These are phyloP conservation scores for Talaromyces sp. DNA, from an alignment of 2,329 filamentous ascomycete species.

Conservation along the genomic window DNA sequence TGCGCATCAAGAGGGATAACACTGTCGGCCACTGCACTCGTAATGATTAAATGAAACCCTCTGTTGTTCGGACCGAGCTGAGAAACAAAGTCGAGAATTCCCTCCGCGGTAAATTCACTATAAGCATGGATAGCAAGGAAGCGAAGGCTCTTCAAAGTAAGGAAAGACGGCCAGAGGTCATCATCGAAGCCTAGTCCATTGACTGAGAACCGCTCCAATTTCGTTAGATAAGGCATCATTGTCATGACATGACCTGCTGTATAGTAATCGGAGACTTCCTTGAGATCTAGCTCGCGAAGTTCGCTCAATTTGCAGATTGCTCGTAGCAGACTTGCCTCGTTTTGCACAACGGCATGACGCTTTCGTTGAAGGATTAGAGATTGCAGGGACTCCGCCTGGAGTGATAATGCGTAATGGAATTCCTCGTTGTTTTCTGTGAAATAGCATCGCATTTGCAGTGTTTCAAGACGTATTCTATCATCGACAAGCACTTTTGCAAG, in stretches of 20 bases:
- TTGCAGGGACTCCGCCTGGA: conserved; percentile 30
- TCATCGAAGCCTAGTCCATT: conserved; percentile 31
- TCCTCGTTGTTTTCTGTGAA: conserved; percentile 22
- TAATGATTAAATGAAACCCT: conserved; percentile 30
- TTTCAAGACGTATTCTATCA: conserved; percentile 26
- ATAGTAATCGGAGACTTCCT: conserved; percentile 35
- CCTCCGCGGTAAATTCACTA: conserved; percentile 32
- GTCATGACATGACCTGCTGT: conserved; percentile 28
- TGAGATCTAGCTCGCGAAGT: conserved; percentile 32
- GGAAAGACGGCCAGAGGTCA: conserved; percentile 26
- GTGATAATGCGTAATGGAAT: conserved; percentile 18
- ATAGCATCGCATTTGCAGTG: conserved; percentile 31
- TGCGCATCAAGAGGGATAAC: conserved; percentile 26
- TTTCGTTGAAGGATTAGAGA: conserved; percentile 31
- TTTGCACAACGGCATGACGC: conserved; percentile 25
- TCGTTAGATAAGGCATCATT: conserved; percentile 28
- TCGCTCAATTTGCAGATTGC: conserved; percentile 28
- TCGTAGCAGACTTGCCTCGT: conserved; percentile 31
- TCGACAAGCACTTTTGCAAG: conserved; percentile 29
- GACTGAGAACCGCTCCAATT: conserved; percentile 33
- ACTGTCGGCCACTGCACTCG: conserved; percentile 24
- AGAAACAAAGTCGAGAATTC: conserved; percentile 28
- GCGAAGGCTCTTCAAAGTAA: conserved; percentile 28
- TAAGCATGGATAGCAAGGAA: conserved; percentile 30
- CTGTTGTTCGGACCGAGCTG: conserved; percentile 25